These are phyloP conservation scores for Nectriaceae sp. DNA, from an alignment of 2,329 filamentous ascomycete species.

Conservation along the genomic window DNA sequence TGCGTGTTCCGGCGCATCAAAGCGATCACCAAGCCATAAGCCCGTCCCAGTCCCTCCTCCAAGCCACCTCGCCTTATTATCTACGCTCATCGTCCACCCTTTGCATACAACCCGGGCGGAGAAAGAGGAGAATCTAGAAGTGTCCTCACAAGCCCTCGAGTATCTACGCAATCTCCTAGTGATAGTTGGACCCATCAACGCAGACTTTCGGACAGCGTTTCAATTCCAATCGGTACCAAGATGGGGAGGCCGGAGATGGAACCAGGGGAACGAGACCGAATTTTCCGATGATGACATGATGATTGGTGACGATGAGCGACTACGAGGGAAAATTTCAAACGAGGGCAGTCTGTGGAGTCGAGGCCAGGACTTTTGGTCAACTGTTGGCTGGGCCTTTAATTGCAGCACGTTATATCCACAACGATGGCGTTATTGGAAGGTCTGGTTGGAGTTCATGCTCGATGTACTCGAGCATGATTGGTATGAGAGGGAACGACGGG, in stretches of 20 bases:
- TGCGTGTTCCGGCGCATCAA: slow-evolving; percentile 54
- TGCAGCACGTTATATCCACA: slow-evolving; percentile 73
- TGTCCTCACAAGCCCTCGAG: slow-evolving; percentile 66
- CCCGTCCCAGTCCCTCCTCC: slow-evolving; percentile 68
- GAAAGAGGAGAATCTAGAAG: slow-evolving; percentile 59
- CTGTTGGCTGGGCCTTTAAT: slow-evolving; percentile 90
- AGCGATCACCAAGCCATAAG: slow-evolving; percentile 26
- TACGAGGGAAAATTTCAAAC: slow-evolving; percentile 63
- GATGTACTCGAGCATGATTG: slow-evolving; percentile 76
- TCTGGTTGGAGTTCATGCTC: slow-evolving; percentile 79
- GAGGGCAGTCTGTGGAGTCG: slow-evolving; percentile 69
- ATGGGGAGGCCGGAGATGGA: slow-evolving; percentile 34
- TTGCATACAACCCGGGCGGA: slow-evolving; percentile 72
- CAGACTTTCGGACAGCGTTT: slow-evolving; percentile 73
- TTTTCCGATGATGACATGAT: slow-evolving; percentile 42
- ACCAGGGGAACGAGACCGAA: slow-evolving; percentile 43
- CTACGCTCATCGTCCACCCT: slow-evolving; percentile 81
- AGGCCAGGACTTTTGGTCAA: slow-evolving; percentile 87
- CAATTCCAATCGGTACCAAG: slow-evolving; percentile 52
- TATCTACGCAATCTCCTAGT: slow-evolving; percentile 70
- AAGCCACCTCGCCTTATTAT: slow-evolving; percentile 74
- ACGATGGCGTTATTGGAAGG: slow-evolving; percentile 80
- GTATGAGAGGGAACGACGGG: slow-evolving; percentile 54
- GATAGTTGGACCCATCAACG: slow-evolving; percentile 68
- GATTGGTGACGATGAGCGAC: slow-evolving; percentile 45